Evolutionary conservation across 2,329 filamentous ascomycete genomes (phyloP).

Genomic region (Pseudocercospora musae): DNA sequence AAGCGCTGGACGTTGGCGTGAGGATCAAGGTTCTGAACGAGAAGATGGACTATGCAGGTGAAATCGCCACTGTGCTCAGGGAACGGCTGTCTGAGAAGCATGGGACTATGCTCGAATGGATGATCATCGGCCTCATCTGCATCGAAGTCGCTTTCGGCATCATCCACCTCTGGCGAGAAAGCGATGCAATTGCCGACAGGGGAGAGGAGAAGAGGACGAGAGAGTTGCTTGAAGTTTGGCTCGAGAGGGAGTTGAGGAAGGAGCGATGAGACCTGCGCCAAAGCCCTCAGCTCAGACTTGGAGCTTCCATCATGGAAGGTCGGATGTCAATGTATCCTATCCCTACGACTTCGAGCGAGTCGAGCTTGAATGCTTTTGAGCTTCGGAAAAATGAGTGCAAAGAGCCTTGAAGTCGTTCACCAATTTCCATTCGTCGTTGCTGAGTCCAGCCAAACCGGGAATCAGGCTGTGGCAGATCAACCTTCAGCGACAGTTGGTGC

Average conservation of each 20-base stretch:
- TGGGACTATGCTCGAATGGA: conserved; percentile 83
- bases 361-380: too few species aligned
- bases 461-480: too few species aligned
- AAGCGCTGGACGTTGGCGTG: conserved; percentile 84
- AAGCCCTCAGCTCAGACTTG: too few species aligned
- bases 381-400: too few species aligned
- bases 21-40: conserved; percentile 90
- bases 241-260: conserved; percentile 31
- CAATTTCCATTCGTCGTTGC: too few species aligned
- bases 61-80: conserved; percentile 84
- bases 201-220: conserved; percentile 43
- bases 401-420: too few species aligned
- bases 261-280: not conserved
- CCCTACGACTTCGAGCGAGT: too few species aligned
- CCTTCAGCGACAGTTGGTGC: too few species aligned
- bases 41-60: conserved; percentile 96
- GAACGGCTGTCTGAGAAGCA: conserved; percentile 90
- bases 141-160: conserved; percentile 91
- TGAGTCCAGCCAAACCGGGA: too few species aligned
- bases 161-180: conserved; percentile 66
- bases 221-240: conserved; percentile 38
- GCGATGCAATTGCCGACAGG: conserved; percentile 42
- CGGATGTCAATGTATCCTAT: too few species aligned
- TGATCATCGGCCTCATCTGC: conserved; percentile 89
- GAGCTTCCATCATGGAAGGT: too few species aligned